These are phyloP conservation scores for Globisporangium acanthophoron DNA, from an alignment of 352 stramenopile species.

Conservation along the genomic window DNA sequence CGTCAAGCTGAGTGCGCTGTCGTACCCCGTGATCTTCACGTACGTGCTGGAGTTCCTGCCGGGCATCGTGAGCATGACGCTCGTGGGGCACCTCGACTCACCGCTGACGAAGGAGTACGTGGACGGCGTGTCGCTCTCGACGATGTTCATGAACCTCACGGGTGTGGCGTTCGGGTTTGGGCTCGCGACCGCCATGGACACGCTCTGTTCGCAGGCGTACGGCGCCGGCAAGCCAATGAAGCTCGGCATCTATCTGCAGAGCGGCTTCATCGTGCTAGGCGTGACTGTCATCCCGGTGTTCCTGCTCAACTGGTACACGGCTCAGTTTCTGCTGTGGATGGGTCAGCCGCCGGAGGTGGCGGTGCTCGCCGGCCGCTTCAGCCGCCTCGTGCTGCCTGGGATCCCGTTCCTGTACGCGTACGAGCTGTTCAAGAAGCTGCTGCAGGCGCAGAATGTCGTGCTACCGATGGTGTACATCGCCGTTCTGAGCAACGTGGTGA, in stretches of 20 bases:
- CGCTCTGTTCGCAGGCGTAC: slow-evolving; percentile 80
- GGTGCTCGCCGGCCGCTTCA: slow-evolving; percentile 65
- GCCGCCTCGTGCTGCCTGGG: slow-evolving; percentile 47
- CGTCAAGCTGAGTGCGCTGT: slow-evolving; percentile 31
- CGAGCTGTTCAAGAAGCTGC: slow-evolving; percentile 82
- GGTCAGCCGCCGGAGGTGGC: slow-evolving; percentile 63
- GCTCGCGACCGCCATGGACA: slow-evolving; percentile 85
- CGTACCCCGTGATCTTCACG: slow-evolving; percentile 63
- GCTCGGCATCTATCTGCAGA: slow-evolving; percentile 85
- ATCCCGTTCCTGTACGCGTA: slow-evolving; percentile 84
- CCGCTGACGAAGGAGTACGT: slow-evolving; percentile 67
- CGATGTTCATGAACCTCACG: slow-evolving; percentile 83
- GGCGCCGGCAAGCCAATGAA: slow-evolving; percentile 62
- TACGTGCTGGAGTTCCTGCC: slow-evolving; percentile 75
- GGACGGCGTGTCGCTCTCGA: slow-evolving; percentile 57
- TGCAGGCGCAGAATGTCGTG: slow-evolving; percentile 86
- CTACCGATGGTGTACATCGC: slow-evolving; percentile 79
- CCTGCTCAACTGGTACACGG: slow-evolving; percentile 73
- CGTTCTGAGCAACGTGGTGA: slow-evolving; percentile 70
- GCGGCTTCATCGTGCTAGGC: slow-evolving; percentile 60
- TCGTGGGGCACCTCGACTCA: slow-evolving; percentile 71
- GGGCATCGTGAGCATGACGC: slow-evolving; percentile 49
- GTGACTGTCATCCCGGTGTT: slow-evolving; percentile 53
- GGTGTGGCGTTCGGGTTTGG: slow-evolving; percentile 71
- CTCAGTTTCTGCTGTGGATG: slow-evolving; percentile 49